Percentiles rank a stretch among this genome's conserved stretches.
phyloP scores from a whole-genome alignment of 83 land plant species.

The Picea mariana region DNA sequence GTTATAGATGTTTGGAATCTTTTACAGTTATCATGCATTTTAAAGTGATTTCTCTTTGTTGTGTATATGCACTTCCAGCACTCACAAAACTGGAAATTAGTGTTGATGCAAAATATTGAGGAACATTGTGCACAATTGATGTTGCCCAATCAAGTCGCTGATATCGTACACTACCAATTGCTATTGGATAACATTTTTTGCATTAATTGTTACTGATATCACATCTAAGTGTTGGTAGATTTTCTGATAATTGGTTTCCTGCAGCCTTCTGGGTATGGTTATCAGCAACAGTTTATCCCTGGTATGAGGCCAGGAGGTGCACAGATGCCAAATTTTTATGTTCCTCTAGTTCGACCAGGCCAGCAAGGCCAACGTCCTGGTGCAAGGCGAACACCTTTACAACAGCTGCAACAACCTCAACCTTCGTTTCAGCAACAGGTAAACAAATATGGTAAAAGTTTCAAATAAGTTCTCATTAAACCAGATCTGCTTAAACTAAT shows the following conservation, averaged over 20 bases:
- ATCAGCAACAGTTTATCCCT: constrained; percentile 85
- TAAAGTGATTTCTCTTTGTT: too few relatives aligned
- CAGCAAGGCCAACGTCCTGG: constrained; percentile 79
- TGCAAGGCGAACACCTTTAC: constrained; percentile 48
- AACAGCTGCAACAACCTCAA: constrained; percentile 73
- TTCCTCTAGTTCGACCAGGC: constrained; percentile 68
- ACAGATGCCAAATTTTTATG: constrained; percentile 80
- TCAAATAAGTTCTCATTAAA: background rate
- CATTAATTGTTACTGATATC: too few relatives aligned
- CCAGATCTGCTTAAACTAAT: background rate
- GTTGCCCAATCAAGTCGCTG: background rate
- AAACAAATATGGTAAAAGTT: background rate
- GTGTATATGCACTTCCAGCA: background rate
- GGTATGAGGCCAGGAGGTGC: constrained; percentile 88
- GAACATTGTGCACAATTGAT: background rate
- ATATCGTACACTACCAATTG: too few relatives aligned
- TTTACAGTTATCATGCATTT: too few relatives aligned
- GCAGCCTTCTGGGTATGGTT: constrained; percentile 78
- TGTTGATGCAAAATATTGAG: background rate
- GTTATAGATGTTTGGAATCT: too few relatives aligned
- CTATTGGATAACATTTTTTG: too few relatives aligned
- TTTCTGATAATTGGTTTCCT: background rate
- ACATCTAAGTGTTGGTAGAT: background rate
- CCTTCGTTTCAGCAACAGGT: constrained; percentile 60
- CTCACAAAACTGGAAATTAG: background rate